These are phyloP conservation scores for Teunomyces lycoperdinae DNA, from an alignment of 805 yeast species.

Conservation along the genomic window DNA sequence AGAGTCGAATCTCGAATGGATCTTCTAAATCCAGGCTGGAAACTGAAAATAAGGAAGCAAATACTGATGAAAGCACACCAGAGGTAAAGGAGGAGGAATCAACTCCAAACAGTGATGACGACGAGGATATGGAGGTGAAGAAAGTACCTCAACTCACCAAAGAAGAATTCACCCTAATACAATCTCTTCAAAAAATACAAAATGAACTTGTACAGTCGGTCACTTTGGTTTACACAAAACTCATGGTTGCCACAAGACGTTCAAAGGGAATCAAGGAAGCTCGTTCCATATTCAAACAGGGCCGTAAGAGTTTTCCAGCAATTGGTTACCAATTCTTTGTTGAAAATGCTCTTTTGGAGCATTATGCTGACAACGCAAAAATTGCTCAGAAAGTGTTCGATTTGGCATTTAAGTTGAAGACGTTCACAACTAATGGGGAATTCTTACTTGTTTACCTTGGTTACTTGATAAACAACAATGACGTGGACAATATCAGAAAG, in stretches of 20 bases:
- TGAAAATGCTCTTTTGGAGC: constrained; percentile 81
- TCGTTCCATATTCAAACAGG: constrained; percentile 64
- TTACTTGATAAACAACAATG: constrained; percentile 65
- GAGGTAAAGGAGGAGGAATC: background rate
- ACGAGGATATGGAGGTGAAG: constrained; percentile 13
- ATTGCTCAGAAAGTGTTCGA: constrained; percentile 78
- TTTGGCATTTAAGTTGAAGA: constrained; percentile 57
- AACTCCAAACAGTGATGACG: constrained; percentile 8
- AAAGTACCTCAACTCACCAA: constrained; percentile 15
- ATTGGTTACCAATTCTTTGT: constrained; percentile 75
- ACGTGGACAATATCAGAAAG: constrained; percentile 73
- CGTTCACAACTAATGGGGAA: constrained; percentile 50
- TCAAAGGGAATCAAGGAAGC: constrained; percentile 68
- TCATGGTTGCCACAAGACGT: constrained; percentile 72
- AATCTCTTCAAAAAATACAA: constrained; percentile 18
- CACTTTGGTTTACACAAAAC: constrained; percentile 65
- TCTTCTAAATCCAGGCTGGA: constrained; percentile 4
- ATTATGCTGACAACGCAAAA: constrained; percentile 59
- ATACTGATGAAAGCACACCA: constrained; percentile 1
- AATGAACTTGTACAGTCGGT: constrained; percentile 35
- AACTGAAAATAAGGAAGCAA: constrained; percentile 5
- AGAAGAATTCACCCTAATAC: constrained; percentile 13
- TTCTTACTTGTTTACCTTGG: constrained; percentile 69
- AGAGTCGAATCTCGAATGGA: constrained; percentile 11
- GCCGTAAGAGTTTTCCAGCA: constrained; percentile 55